Evolutionary conservation across 257 asterid species (phyloP).

Genomic region (Avicennia marina): DNA sequence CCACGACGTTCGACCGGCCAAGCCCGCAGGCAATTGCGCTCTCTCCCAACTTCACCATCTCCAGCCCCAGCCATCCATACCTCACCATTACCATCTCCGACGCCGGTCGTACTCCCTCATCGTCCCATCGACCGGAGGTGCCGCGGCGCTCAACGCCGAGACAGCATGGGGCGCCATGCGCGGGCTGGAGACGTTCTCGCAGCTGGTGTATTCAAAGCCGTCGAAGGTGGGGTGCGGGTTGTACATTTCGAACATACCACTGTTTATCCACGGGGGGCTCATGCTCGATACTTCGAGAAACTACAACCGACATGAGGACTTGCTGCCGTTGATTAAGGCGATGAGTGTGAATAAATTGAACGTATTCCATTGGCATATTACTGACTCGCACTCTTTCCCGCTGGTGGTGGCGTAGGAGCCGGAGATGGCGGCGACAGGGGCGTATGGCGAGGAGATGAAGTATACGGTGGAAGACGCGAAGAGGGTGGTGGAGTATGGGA

Average conservation of each 20-base stretch:
- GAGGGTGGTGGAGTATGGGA: constrained; percentile 61
- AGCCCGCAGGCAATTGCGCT: constrained; percentile 47
- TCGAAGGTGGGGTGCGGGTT: constrained; percentile 47
- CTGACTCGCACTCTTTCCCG: constrained; percentile 94
- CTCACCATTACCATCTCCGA: constrained; percentile 45
- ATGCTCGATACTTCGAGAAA: constrained; percentile 85
- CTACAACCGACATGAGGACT: constrained; percentile 45
- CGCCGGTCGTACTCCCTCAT: constrained; percentile 51
- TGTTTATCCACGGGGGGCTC: constrained; percentile 66
- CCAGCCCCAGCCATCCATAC: constrained; percentile 35
- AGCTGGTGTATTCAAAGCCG: constrained; percentile 58
- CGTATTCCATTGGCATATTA: constrained; percentile 92
- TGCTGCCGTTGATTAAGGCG: constrained; percentile 66
- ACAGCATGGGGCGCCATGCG: constrained; percentile 94
- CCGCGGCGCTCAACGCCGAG: constrained; percentile 39
- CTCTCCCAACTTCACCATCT: constrained; percentile 51
- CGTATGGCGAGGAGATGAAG: constrained; percentile 66
- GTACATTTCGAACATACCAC: constrained; percentile 55
- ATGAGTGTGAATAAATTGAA: constrained; percentile 88
- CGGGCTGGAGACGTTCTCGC: constrained; percentile 90
- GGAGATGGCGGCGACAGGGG: constrained; percentile 61
- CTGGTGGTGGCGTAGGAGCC: constrained; percentile 74
- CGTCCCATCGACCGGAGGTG: constrained; percentile 27
- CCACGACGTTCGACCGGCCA: constrained; percentile 68
- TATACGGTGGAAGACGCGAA: constrained; percentile 67